phyloP scores from a whole-genome alignment of 805 yeast species.

The Yarrowia divulgata region DNA sequence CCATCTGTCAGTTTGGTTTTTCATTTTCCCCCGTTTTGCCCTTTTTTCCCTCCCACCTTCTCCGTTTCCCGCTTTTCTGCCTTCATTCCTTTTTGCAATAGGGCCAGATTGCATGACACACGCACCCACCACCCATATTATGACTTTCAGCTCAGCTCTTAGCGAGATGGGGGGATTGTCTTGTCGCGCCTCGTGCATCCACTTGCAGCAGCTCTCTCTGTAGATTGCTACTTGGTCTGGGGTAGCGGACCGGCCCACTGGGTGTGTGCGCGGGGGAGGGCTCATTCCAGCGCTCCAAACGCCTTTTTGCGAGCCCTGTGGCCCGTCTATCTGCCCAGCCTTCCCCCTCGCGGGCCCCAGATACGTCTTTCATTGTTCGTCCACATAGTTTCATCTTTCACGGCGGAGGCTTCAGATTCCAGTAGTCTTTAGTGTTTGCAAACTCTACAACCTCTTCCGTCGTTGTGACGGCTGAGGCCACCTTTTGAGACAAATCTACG shows the following conservation, averaged over 20 bases:
- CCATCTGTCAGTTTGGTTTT: not conserved
- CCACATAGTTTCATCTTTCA: slow-evolving; percentile 22
- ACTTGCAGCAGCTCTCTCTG: slow-evolving; percentile 13
- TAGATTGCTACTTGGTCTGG: slow-evolving; percentile 24
- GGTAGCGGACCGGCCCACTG: not conserved
- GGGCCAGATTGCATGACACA: not conserved
- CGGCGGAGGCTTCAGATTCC: not conserved
- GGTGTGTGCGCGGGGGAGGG: not conserved
- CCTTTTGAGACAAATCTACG: slow-evolving; percentile 22
- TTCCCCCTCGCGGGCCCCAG: not conserved
- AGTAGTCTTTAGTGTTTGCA: not conserved
- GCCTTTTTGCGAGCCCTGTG: not conserved
- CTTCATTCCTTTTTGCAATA: slow-evolving; percentile 20
- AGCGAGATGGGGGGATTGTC: slow-evolving; percentile 18
- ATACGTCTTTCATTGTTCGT: slow-evolving; percentile 10
- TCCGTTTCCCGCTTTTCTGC: not conserved
- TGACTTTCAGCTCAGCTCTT: not conserved
- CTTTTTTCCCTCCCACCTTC: not conserved
- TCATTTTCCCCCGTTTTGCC: not conserved
- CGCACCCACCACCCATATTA: slow-evolving; percentile 12
- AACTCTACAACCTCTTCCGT: slow-evolving; percentile 16
- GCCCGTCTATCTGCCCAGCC: not conserved
- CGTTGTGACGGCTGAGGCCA: slow-evolving; percentile 20
- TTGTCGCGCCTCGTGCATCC: slow-evolving; percentile 18
- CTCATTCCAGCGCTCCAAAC: not conserved